Conservation (phyloP, 116 monocot genomes). For the Phalaenopsis hybrid region DNA sequence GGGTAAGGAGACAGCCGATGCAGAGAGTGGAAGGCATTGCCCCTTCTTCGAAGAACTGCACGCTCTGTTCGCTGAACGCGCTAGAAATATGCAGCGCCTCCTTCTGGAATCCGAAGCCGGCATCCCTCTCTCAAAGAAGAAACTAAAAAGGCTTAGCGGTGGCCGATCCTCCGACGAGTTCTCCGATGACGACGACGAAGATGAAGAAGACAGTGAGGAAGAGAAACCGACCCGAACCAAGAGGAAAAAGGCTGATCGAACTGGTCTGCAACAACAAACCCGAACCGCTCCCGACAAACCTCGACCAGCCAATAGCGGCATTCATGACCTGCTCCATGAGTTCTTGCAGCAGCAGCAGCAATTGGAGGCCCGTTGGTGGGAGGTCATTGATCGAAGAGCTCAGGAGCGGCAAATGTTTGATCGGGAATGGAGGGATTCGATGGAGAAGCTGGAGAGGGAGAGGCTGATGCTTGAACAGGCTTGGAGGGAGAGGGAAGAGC, state of each 20-base stretch:
- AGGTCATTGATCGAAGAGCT: slow-evolving; percentile 64
- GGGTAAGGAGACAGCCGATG: slow-evolving; percentile 79
- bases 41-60: slow-evolving; percentile 87
- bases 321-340: slow-evolving; percentile 62
- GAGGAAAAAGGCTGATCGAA: slow-evolving; percentile 32
- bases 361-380: slow-evolving; percentile 70
- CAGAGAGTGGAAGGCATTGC: slow-evolving; percentile 58
- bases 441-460: slow-evolving; percentile 92
- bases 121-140: slow-evolving; percentile 42
- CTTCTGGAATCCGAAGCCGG: slow-evolving; percentile 45
- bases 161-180: slow-evolving; percentile 59
- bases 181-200: slow-evolving; percentile 45
- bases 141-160: slow-evolving; percentile 40
- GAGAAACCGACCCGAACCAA: slow-evolving; percentile 32
- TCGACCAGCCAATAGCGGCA: slow-evolving; percentile 12
- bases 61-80: slow-evolving; percentile 64
- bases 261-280: slow-evolving; percentile 5
- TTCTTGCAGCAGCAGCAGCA: slow-evolving; percentile 80
- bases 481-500: slow-evolving; percentile 88
- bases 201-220: slow-evolving; percentile 49
- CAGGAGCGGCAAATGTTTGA: slow-evolving; percentile 55
- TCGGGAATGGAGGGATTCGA: slow-evolving; percentile 79
- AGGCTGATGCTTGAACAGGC: slow-evolving; percentile 78
- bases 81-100: slow-evolving; percentile 55
- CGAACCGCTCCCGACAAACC: slow-evolving; percentile 20